Evolutionary conservation across 2,329 filamentous ascomycete species (phyloP).

Genomic region (Aspergillus glaucus): DNA sequence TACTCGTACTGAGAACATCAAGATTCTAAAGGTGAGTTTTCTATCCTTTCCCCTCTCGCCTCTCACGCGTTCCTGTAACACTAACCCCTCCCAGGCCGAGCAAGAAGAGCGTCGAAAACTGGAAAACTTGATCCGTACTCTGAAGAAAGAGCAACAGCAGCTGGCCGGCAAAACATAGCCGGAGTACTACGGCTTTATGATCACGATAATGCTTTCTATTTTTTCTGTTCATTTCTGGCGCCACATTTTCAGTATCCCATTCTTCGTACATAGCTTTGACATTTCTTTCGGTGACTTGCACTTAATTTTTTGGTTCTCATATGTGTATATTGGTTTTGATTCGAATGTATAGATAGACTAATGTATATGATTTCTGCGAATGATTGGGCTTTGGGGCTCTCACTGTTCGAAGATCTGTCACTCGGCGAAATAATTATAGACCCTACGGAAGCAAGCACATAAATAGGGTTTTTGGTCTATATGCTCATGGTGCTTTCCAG

Average conservation of each 20-base stretch:
- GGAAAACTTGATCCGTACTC: conserved; percentile 55
- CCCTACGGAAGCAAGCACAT: too few relatives aligned
- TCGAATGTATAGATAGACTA: background rate
- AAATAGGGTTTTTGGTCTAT: too few relatives aligned
- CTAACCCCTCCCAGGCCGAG: conserved; percentile 49
- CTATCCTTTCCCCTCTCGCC: background rate
- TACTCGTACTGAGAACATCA: conserved; percentile 59
- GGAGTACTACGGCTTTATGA: conserved; percentile 30
- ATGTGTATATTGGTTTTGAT: background rate
- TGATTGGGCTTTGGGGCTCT: too few relatives aligned
- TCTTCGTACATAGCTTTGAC: background rate
- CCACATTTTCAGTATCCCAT: background rate
- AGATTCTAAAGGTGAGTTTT: conserved; percentile 55
- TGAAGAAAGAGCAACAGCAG: conserved; percentile 36
- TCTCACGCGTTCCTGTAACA: background rate
- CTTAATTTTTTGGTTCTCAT: conserved; percentile 8
- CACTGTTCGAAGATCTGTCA: too few relatives aligned
- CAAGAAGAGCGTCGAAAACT: conserved; percentile 64
- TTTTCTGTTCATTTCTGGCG: conserved; percentile 6
- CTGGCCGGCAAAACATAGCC: conserved; percentile 13
- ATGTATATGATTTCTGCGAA: too few relatives aligned
- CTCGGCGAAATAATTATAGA: too few relatives aligned
- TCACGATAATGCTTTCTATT: conserved; percentile 17
- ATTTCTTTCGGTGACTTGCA: conserved; percentile 8
- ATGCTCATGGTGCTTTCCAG: too few relatives aligned